phyloP scores from a whole-genome alignment of 2,329 filamentous ascomycete genomes.

The Fusarium drepaniforme region DNA sequence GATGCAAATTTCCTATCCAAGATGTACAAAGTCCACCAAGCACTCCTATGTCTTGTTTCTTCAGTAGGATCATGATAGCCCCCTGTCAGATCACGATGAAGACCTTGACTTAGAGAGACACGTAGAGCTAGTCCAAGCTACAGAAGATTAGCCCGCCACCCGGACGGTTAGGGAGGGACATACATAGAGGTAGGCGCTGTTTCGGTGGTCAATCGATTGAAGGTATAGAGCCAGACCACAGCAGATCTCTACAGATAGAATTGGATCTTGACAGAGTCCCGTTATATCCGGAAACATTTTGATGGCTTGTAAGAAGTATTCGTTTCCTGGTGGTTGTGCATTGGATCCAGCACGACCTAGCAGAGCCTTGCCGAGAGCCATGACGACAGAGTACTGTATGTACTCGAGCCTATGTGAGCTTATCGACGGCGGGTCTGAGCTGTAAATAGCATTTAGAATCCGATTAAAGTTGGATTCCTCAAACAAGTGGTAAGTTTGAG shows the following conservation, averaged over 20 bases:
- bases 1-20: constrained; percentile 12
- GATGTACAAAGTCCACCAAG: constrained; percentile 21
- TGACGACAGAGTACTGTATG: constrained; percentile 16
- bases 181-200: constrained; percentile 18
- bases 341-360: not conserved
- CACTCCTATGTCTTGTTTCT: not conserved
- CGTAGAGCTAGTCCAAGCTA: constrained; percentile 11
- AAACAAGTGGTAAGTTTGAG: constrained; percentile 18
- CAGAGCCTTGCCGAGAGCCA: constrained; percentile 17
- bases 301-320: constrained; percentile 13
- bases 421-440: not conserved
- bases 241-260: constrained; percentile 15
- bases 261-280: constrained; percentile 10
- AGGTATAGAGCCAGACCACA: constrained; percentile 15
- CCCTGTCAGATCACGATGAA: constrained; percentile 9
- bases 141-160: not conserved
- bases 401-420: not conserved
- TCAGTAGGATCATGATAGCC: not conserved
- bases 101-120: constrained; percentile 11
- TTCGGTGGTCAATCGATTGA: constrained; percentile 17
- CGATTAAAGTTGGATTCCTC: constrained; percentile 14
- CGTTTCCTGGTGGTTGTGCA: constrained; percentile 5
- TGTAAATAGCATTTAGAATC: not conserved
- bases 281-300: constrained; percentile 5
- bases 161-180: not conserved